Base-by-base conservation (phyloP, 345 rosid species). In the Camelina neglecta region DNA sequence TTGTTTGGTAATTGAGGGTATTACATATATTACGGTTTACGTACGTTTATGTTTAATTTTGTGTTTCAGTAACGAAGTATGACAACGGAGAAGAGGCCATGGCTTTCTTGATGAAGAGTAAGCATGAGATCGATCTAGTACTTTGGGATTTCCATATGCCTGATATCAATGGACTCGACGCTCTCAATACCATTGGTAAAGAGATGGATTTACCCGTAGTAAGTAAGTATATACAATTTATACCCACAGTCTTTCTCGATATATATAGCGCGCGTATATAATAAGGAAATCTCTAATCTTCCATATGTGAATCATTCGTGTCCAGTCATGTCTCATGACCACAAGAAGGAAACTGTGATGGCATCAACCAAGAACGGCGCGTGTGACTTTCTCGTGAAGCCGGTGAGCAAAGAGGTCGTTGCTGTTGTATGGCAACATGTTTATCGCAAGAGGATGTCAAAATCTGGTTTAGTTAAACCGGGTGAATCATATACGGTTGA, bases 91-190 rank as follows among this genome's bases (percentile, higher is more conserved):
- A 64, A 18, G 75, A 64, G 8, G 75, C 75, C 1, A 44, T 71
- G 1, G n/a, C 33, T 47, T 70, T 63, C 44, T 35, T 77, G 35
- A 38, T 5, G 60, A 77, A 3, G 66, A 63, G 20, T 11, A 77
- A 70, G 59, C 65, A 70, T 35, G 71, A 63, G 66, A 18, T 71
- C 9, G 80, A 70, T 47, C 29, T 77, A 12, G 75, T 77, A 41
- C 20, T 77, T 54, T 77, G 75, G 80, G 80, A 77, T 64, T 64
- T 55, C 49, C 59, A 76, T 55, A 42, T 69, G 51, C 65, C 57
- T 3, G 42, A 53, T 13, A 63, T 69, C 39, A 57, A 63, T 71
- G 80, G 35, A 47, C 35, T 56, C 13, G 29, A 70, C 12, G 80
- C 80, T 64, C 75, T 77, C 53, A 63, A 44, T 6, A 35, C 20